Conservation (phyloP, 2,329 filamentous ascomycete species). For the Juglanconis sp. region DNA sequence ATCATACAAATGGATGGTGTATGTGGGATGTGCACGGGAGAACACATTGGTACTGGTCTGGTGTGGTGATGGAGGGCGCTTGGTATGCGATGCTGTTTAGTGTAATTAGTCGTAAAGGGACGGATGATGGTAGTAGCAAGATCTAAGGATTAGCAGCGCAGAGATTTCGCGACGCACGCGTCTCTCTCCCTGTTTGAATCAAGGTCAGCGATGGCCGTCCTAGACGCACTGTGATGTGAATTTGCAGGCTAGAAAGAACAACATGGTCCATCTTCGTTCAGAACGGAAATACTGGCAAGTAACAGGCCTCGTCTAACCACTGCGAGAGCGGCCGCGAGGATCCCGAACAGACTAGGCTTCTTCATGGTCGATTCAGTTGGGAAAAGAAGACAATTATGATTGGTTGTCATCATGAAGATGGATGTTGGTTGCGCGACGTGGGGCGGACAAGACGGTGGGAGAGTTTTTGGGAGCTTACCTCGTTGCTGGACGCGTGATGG, state of each 20-base stretch:
- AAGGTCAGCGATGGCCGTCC: slow-evolving; percentile 5
- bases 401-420: slow-evolving; percentile 67
- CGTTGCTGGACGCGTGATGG: not conserved
- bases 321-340: slow-evolving; percentile 40
- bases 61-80: too few species aligned
- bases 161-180: not conserved
- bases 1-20: not conserved
- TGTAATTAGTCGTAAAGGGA: not conserved
- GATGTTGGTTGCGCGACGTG: slow-evolving; percentile 6
- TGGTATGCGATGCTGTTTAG: not conserved
- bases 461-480: slow-evolving; percentile 1
- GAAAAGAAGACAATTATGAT: slow-evolving; percentile 76
- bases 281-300: slow-evolving; percentile 89
- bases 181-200: not conserved
- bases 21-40: too few species aligned
- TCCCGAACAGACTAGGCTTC: slow-evolving; percentile 67
- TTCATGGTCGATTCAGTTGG: slow-evolving; percentile 86
- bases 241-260: not conserved
- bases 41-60: too few species aligned
- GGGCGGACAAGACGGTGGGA: slow-evolving; percentile 4
- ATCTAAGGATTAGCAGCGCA: not conserved
- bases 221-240: not conserved
- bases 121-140: not conserved
- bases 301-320: slow-evolving; percentile 59
- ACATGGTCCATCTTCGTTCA: slow-evolving; percentile 43